Evolutionary conservation across 169 alveolate species (phyloP).

Genomic region (Blepharisma undulans): DNA sequence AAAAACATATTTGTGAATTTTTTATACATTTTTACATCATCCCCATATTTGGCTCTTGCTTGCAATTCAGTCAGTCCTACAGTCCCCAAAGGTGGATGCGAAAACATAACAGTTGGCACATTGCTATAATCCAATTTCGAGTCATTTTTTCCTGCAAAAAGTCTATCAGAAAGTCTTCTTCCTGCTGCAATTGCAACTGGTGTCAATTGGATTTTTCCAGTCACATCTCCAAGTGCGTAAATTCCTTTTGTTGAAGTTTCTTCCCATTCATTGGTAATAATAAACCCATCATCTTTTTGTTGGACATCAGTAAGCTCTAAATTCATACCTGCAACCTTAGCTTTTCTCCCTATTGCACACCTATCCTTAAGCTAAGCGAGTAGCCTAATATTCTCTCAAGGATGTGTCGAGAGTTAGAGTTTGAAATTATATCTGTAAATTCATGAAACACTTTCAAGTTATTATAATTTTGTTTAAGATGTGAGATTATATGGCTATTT

Average conservation of each 20-base stretch:
- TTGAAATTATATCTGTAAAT: too few species aligned
- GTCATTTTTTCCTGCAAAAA: slow-evolving; percentile 64
- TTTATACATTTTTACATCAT: slow-evolving; percentile 66
- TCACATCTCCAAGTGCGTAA: slow-evolving; percentile 77
- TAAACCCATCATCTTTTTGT: slow-evolving; percentile 53
- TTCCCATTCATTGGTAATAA: slow-evolving; percentile 80
- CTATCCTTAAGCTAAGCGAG: too few species aligned
- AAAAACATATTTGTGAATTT: slow-evolving; percentile 75
- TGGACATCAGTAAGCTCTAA: slow-evolving; percentile 70
- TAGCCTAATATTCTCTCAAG: too few species aligned
- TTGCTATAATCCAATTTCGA: slow-evolving; percentile 75
- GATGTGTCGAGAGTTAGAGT: too few species aligned
- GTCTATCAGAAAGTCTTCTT: slow-evolving; percentile 90
- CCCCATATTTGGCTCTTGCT: slow-evolving; percentile 84
- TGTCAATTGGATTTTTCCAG: slow-evolving; percentile 81
- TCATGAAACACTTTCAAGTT: too few species aligned
- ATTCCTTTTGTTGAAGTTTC: slow-evolving; percentile 72
- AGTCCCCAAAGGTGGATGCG: slow-evolving; percentile 90
- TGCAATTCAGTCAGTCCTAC: slow-evolving; percentile 90
- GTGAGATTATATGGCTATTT: too few species aligned
- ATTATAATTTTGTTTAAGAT: too few species aligned
- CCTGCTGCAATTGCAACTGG: slow-evolving; percentile 97
- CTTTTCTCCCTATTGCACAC: slow-evolving; percentile 90
- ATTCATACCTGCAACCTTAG: slow-evolving; percentile 57
- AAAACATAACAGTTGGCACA: slow-evolving; percentile 91